phyloP scores from a whole-genome alignment of 2,329 filamentous ascomycete species.

The Coleophoma crateriformis region DNA sequence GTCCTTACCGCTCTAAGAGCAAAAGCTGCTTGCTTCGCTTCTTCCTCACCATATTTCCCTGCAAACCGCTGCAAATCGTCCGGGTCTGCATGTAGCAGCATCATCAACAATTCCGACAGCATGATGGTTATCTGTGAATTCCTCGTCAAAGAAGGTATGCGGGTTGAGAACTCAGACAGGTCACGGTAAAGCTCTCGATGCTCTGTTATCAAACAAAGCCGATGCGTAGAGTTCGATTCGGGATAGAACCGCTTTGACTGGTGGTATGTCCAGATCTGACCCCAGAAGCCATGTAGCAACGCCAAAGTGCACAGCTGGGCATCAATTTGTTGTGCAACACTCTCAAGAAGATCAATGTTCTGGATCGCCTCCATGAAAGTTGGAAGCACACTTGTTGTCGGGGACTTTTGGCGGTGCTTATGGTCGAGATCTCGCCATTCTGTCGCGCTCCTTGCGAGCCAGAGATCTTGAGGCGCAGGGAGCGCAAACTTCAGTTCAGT shows the following conservation, averaged over 20 bases:
- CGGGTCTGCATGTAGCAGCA: slow-evolving; percentile 59
- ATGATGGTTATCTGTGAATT: slow-evolving; percentile 25
- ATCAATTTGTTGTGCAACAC: slow-evolving; percentile 39
- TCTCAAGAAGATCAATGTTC: slow-evolving; percentile 2
- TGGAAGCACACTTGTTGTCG: not conserved
- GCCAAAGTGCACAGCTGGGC: slow-evolving; percentile 49
- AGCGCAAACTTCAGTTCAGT: slow-evolving; percentile 62
- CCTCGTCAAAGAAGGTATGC: slow-evolving; percentile 9
- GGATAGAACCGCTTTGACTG: slow-evolving; percentile 44
- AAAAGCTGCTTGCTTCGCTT: slow-evolving; percentile 45
- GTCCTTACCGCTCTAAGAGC: slow-evolving; percentile 28
- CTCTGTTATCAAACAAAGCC: slow-evolving; percentile 33
- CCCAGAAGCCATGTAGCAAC: slow-evolving; percentile 61
- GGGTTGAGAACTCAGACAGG: slow-evolving; percentile 40
- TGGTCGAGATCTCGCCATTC: slow-evolving; percentile 62
- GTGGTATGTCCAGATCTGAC: slow-evolving; percentile 59
- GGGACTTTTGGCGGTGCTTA: not conserved
- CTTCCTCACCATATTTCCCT: slow-evolving; percentile 61
- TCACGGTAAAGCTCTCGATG: slow-evolving; percentile 55
- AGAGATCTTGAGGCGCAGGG: slow-evolving; percentile 55
- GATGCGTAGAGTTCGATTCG: slow-evolving; percentile 3
- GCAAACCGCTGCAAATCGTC: slow-evolving; percentile 64
- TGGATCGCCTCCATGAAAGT: slow-evolving; percentile 7
- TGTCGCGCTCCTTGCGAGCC: slow-evolving; percentile 57
- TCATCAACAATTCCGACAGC: slow-evolving; percentile 44